These are phyloP conservation scores for Ophiostoma fasciatum DNA, from an alignment of 2,329 filamentous ascomycete species.

Conservation along the genomic window DNA sequence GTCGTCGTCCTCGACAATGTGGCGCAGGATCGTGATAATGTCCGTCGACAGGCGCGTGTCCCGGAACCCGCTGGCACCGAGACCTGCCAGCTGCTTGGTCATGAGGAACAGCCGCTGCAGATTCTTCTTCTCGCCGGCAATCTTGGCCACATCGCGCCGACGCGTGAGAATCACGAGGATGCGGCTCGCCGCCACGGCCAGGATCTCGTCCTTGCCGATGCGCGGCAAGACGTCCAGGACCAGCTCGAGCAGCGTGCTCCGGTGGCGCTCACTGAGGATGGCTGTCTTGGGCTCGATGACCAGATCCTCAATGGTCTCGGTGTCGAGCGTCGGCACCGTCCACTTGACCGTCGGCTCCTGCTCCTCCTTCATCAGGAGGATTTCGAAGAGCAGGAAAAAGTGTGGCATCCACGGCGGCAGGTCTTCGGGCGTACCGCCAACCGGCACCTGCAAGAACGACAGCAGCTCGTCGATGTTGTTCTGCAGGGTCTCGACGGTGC, in stretches of 20 bases:
- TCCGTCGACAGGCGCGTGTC: slow-evolving; percentile 38
- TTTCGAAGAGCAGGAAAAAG: slow-evolving; percentile 79
- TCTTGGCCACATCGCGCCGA: slow-evolving; percentile 55
- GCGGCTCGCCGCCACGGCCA: slow-evolving; percentile 71
- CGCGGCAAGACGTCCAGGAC: slow-evolving; percentile 75
- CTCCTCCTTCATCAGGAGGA: slow-evolving; percentile 76
- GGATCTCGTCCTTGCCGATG: slow-evolving; percentile 71
- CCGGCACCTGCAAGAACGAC: slow-evolving; percentile 58
- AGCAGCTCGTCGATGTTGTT: slow-evolving; percentile 65
- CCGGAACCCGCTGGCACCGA: slow-evolving; percentile 58
- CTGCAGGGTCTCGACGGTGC: slow-evolving; percentile 58
- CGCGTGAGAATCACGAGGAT: slow-evolving; percentile 81
- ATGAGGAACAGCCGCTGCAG: slow-evolving; percentile 85
- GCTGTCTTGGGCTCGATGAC: slow-evolving; percentile 44
- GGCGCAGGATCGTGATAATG: slow-evolving; percentile 76
- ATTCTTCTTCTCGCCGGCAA: slow-evolving; percentile 75
- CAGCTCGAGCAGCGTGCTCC: slow-evolving; percentile 55
- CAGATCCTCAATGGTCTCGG: slow-evolving; percentile 34
- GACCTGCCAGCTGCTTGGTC: slow-evolving; percentile 78
- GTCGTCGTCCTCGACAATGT: slow-evolving; percentile 87
- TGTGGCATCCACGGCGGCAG: slow-evolving; percentile 88
- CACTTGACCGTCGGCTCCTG: slow-evolving; percentile 63
- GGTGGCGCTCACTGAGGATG: slow-evolving; percentile 49
- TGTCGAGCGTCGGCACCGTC: slow-evolving; percentile 39
- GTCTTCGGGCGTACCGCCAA: slow-evolving; percentile 55